Evolutionary conservation across 371 early-diverging fungal species (phyloP), one percentile per base, ranked within the genome.

Genomic region (Sporodiniella umbellata): DNA sequence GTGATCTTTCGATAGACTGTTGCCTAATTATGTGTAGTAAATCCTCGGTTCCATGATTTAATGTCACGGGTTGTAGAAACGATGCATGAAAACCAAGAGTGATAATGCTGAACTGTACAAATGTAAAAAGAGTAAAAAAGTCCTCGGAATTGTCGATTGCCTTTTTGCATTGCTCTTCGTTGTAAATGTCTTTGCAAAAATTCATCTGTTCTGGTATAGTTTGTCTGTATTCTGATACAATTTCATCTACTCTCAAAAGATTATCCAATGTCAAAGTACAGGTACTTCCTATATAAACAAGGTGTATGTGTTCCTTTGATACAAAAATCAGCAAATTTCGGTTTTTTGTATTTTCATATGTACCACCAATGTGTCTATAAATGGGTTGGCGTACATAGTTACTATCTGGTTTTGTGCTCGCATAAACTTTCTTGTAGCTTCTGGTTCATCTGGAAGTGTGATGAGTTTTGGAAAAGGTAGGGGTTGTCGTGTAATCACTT

Each of bases 261-360:
- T 50, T 39, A 30, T 60, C 54, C 14, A 60, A 60, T 4, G 37
- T 60, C 33, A 54, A n/a, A 1, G 54, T 45, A 42, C 51, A 54
- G 1, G 42, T 33, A n/a, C n/a, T 42, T 8, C 60, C 60, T 5
- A 54, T 4, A 30, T 46, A 54, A 3, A 60, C 40, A 25, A 21
- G 21, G 28, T 51, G 35, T n/a, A 60, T 24, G 28, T 42, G 18
- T 42, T 35, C 1, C 48, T 46, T 28, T 10, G 10, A 28, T 28
- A 28, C 30, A 28, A 28, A 33, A 14, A 35, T 35, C 18, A 26
- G 23, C n/a, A 35, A 15, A 37, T 4, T 35, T 25, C 14, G 14
- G 5, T 26, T 26, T 44, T 21, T 33, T 23, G 4, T 17, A 18
- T 10, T 14, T 10, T 12, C 3, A n/a, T 43, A 18, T 46, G 50